Conservation (phyloP, 805 yeast species). For the Candida coleopterorum region DNA sequence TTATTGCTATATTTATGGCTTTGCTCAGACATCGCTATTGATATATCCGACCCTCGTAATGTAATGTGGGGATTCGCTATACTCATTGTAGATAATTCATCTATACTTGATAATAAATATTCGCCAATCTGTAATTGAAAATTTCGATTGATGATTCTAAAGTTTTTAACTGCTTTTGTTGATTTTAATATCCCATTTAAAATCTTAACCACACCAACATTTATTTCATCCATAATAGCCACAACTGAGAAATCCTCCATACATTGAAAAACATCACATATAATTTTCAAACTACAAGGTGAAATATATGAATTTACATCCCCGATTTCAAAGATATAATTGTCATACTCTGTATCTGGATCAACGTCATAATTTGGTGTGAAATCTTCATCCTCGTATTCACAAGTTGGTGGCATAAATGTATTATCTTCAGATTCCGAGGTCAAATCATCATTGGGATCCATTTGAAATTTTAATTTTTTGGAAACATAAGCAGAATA, state of each 20-base stretch:
- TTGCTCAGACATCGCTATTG: slow-evolving; percentile 4
- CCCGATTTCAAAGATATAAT: slow-evolving; percentile 51
- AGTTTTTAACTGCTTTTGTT: slow-evolving; percentile 32
- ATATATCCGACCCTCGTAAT: slow-evolving; percentile 3
- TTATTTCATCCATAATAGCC: slow-evolving; percentile 59
- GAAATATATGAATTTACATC: slow-evolving; percentile 43
- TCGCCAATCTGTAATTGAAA: slow-evolving; percentile 37
- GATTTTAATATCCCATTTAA: slow-evolving; percentile 32
- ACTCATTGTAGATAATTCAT: slow-evolving; percentile 7
- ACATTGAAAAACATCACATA: slow-evolving; percentile 33
- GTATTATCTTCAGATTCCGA: slow-evolving; percentile 2
- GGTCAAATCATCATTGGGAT: neutral
- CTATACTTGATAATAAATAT: slow-evolving; percentile 15
- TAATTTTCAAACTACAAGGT: slow-evolving; percentile 37
- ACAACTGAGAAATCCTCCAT: slow-evolving; percentile 37
- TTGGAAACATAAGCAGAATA: neutral
- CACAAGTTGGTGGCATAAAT: slow-evolving; percentile 17
- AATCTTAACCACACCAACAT: slow-evolving; percentile 49
- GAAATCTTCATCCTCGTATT: slow-evolving; percentile 28
- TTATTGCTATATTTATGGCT: slow-evolving; percentile 5
- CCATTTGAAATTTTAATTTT: neutral
- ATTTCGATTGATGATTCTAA: slow-evolving; percentile 46
- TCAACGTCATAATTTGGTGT: slow-evolving; percentile 25
- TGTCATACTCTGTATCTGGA: slow-evolving; percentile 48
- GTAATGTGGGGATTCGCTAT: slow-evolving; percentile 2